Evolutionary conservation across 208 protist species (phyloP).

Genomic region (Trypanosomatidae sp.): DNA sequence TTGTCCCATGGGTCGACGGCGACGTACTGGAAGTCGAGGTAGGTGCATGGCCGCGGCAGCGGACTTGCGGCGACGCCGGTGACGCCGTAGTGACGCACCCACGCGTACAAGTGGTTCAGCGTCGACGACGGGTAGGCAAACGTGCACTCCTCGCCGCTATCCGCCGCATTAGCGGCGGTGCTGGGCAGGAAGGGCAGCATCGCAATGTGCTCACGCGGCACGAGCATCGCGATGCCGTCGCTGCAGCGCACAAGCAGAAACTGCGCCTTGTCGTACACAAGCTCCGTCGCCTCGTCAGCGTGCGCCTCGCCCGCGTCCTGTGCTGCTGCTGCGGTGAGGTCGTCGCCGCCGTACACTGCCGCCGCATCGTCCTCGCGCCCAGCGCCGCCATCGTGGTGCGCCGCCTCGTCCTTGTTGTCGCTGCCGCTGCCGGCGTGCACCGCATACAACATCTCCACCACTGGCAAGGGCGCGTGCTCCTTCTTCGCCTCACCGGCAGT

Average conservation of each 20-base stretch:
- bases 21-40: conserved; percentile 48
- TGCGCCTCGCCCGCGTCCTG: conserved; percentile 7
- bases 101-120: conserved; percentile 44
- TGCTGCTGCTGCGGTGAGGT: conserved; percentile 8
- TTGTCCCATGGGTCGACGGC: conserved; percentile 54
- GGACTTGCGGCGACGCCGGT: conserved; percentile 27
- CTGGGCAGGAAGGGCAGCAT: conserved; percentile 53
- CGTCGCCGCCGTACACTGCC: conserved; percentile 14
- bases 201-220: conserved; percentile 14
- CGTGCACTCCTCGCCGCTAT: conserved; percentile 14
- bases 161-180: conserved; percentile 4
- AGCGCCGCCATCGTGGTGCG: not conserved
- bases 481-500: too few relatives aligned
- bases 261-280: conserved; percentile 15
- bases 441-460: too few relatives aligned
- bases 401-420: conserved; percentile 5
- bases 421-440: too few relatives aligned
- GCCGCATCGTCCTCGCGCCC: conserved; percentile 1
- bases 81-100: conserved; percentile 43
- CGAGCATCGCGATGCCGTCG: conserved; percentile 36
- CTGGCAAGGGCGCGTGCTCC: too few relatives aligned
- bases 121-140: conserved; percentile 43
- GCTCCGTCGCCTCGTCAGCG: conserved; percentile 10
- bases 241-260: conserved; percentile 32
- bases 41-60: conserved; percentile 43